Evolutionary conservation across 352 stramenopile species (phyloP), one percentile per base, ranked within the genome.

Genomic region (Blastocystis sp.): DNA sequence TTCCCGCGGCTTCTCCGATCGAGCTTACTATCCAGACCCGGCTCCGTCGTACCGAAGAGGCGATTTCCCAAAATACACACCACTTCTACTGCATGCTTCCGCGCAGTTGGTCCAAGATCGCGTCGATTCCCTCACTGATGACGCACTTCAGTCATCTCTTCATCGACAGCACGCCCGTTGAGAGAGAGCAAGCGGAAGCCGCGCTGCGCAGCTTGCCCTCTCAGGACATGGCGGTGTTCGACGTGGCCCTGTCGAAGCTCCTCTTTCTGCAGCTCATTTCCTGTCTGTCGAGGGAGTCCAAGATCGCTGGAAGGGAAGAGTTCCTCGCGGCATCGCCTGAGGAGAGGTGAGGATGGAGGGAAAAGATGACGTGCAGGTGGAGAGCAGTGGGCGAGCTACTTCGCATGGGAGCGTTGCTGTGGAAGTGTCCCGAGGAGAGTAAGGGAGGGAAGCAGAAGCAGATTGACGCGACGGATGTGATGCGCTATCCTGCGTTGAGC

Each of bases 241-340:
- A 40, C 5, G 43, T 61, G 3, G 4, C 11, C 38, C 66, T 77
- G 71, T 23, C 59, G 23, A n/a, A 48, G 38, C 52, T 81, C 23
- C 71, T 67, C n/a, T 81, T 81, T 67, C 52, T 67, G 23, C 21
- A 81, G 34, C 48, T 79, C 7, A 61, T 79, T 56, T 56, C 69
- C 21, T 48, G 43, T 9, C 19, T 7, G 69, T 60, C 7, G 53
- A 45, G 1, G 43, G 71, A 45, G 7, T 19, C 38, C n/a, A 3
- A 23, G 66, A 28, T 41, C 71, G 59, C 59, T 23, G 71, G 52
- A 64, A 81, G 41, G 14, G 71, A 64, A 41, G 17, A 38, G 2
- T 67, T 66, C 38, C 21, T 81, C n/a, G 23, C 7, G 14, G 34
- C 23, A 10, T 67, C 71, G 11, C 2, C 38, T 43, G 28, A 64